A percentile compares a stretch with the other conserved stretches of the same genome.
Conservation (phyloP, 371 early-diverging fungal genomes). For the Sporodiniella umbellata region DNA sequence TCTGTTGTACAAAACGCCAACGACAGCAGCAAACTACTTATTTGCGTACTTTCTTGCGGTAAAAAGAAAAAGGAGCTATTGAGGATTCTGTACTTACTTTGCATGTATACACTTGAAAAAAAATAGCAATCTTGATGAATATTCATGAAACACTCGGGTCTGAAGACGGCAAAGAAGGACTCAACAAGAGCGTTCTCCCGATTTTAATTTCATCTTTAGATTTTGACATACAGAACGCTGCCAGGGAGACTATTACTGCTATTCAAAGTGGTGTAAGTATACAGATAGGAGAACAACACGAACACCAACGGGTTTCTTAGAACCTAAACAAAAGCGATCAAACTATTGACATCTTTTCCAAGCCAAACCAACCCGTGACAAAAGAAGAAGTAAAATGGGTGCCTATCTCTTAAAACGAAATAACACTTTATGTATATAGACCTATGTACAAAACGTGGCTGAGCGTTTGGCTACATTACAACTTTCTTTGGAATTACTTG, state of each 20-base stretch:
- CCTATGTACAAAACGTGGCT: conserved; percentile 41
- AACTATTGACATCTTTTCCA: conserved; percentile 38
- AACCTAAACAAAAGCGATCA: conserved; percentile 36
- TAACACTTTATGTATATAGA: conserved; percentile 5
- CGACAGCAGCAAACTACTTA: conserved; percentile 36
- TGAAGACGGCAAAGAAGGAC: conserved; percentile 34
- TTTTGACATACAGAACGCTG: conserved; percentile 61
- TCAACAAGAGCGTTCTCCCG: conserved; percentile 53
- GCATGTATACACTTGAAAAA: too few relatives aligned
- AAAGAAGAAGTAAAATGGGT: conserved; percentile 40
- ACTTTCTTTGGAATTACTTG: conserved; percentile 74
- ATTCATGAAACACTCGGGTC: conserved; percentile 35
- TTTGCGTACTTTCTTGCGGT: conserved; percentile 58
- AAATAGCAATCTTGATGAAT: conserved; percentile 47
- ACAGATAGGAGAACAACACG: too few relatives aligned
- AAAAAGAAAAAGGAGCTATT: conserved; percentile 1
- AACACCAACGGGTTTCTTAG: too few relatives aligned
- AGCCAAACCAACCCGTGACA: conserved; percentile 46
- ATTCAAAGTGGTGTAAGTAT: conserved; percentile 50
- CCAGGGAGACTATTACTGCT: conserved; percentile 42
- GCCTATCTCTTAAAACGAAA: too few relatives aligned
- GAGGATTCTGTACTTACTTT: neutral
- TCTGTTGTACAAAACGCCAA: conserved; percentile 39
- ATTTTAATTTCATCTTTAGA: conserved; percentile 51
- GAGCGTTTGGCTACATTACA: conserved; percentile 66